phyloP scores from a whole-genome alignment of 257 asterid genomes.

The Solanum gracilifrons region DNA sequence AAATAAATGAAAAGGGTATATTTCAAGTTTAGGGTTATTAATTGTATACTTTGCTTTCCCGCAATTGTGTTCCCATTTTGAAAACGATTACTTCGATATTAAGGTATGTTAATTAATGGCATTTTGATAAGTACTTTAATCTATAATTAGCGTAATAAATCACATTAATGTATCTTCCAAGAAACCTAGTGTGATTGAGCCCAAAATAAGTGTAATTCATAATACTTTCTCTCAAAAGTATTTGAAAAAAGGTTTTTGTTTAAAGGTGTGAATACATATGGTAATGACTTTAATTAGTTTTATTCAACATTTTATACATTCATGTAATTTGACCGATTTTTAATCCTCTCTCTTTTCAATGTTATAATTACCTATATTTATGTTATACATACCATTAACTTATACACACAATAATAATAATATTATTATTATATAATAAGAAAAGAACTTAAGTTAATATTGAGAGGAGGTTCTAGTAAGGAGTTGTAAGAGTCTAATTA shows the following conservation, averaged over 20 bases:
- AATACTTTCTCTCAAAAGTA: background rate
- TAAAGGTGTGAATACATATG: background rate
- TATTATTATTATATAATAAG: no score
- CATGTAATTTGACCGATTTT: background rate
- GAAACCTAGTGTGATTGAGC: background rate
- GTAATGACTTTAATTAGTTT: background rate
- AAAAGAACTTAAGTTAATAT: no score
- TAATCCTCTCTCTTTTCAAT: background rate
- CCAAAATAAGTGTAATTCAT: background rate
- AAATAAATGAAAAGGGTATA: background rate
- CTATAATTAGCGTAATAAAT: background rate
- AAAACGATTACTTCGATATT: background rate
- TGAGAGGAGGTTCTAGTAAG: background rate
- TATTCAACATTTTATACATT: background rate
- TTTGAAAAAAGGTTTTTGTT: background rate
- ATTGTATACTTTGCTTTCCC: slow-evolving; percentile 1
- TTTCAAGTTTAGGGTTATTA: background rate
- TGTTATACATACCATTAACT: background rate
- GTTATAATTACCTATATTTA: background rate
- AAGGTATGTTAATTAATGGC: background rate
- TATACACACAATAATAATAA: no score
- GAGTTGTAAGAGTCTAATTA: background rate
- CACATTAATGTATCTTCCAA: background rate
- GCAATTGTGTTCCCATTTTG: background rate
- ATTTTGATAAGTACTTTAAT: background rate